phyloP scores from a whole-genome alignment of 306 rosid species.

The Lathyrus sativus region DNA sequence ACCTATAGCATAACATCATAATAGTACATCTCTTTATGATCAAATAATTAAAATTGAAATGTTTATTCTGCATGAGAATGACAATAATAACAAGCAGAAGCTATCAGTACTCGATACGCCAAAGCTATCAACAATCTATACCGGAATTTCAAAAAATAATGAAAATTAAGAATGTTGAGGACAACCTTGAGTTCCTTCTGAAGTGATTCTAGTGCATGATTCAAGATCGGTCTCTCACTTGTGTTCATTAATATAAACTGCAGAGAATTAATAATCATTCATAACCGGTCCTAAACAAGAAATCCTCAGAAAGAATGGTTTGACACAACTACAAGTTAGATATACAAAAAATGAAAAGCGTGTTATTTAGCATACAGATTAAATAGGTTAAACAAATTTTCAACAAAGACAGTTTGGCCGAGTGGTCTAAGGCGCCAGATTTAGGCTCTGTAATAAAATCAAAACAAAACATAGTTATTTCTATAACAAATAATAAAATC shows the following conservation, averaged over 20 bases:
- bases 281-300: not conserved
- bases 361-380: not conserved
- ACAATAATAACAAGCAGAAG: conserved; percentile 14
- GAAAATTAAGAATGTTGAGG: conserved; percentile 12
- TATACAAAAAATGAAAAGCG: not conserved
- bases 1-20: not conserved
- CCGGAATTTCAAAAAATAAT: not conserved
- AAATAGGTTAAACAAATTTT: rapidly evolving
- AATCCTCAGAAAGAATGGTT: too few relatives aligned
- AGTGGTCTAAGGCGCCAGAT: conserved; percentile 17
- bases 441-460: not conserved
- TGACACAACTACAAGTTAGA: not conserved
- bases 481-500: not conserved
- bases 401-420: conserved; percentile 4
- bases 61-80: too few relatives aligned
- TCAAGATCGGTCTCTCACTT: conserved; percentile 40
- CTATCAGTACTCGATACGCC: not conserved
- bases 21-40: not conserved
- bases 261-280: conserved; percentile 41
- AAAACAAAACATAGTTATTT: too few relatives aligned
- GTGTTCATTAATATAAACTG: conserved; percentile 69
- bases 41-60: too few relatives aligned
- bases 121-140: conserved; percentile 10
- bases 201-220: conserved; percentile 50
- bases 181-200: conserved; percentile 61